Base-by-base conservation (phyloP, 2,329 filamentous ascomycete species). In the Emergomyces pasteurianus region DNA sequence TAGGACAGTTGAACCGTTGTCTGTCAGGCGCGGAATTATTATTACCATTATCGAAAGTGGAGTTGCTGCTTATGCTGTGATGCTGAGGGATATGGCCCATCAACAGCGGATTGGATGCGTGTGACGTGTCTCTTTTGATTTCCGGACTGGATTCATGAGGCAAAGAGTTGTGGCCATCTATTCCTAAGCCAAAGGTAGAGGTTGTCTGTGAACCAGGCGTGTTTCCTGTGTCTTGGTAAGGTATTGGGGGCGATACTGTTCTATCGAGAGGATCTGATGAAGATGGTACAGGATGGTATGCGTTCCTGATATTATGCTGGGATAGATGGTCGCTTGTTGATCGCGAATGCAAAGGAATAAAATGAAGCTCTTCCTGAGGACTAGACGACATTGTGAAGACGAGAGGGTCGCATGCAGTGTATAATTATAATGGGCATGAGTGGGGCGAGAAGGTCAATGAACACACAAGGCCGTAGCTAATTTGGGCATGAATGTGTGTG, bases 1-100 rank as follows among this genome's bases (percentile, higher is more conserved):
- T 73, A 2, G 71, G 72, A 50, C 73, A 75, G 21, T 66, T 67
- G 23, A 63, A 57, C 18, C 23, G 21, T 28, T 10, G 21, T n/a
- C 23, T n/a, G n/a, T n/a, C n/a, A n/a, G n/a, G 40, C 9, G 18
- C 36, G 26, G 7, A 40, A 38, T n/a, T 34, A 14, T 7, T 2
- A 38, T 36, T 55, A 14, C 53, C 53, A 55, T 23, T 23, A 40
- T 57, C 21, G 42, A 47, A 26, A 21, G 55, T 58, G 16, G 40
- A n/a, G 28, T 40, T 58, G 34, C 53, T 55, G 21, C 18, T 40
- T 14, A 42, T 23, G 31, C 36, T 55, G 34, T 42, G 10, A 12
- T 10, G 16, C 21, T 6, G 34, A 23, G 53, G n/a, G 12, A 1
- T 55, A 10, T 55, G 53, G 8, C 34, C 43, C 21, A 47, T 23